phyloP scores from a whole-genome alignment of 2,329 filamentous ascomycete species.

The Aquanectria penicillioides region DNA sequence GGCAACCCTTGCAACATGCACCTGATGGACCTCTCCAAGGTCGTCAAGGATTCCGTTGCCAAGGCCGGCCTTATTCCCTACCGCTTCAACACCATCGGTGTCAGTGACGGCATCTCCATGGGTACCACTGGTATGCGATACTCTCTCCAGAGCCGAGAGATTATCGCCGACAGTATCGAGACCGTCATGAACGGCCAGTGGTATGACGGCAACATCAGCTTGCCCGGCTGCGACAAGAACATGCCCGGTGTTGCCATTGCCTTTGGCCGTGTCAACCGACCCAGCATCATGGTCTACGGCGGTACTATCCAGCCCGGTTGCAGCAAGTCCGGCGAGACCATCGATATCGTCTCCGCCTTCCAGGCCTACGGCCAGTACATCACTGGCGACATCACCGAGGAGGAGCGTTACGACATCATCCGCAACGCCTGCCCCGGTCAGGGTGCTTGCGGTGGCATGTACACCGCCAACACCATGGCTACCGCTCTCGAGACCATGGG shows the following conservation, averaged over 20 bases:
- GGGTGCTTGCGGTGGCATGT: slow-evolving; percentile 87
- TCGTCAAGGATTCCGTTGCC: slow-evolving; percentile 70
- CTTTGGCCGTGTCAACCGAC: slow-evolving; percentile 94
- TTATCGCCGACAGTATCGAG: slow-evolving; percentile 98
- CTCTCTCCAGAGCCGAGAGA: slow-evolving; percentile 91
- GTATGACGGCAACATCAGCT: slow-evolving; percentile 97
- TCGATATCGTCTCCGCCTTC: slow-evolving; percentile 98
- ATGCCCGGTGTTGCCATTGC: slow-evolving; percentile 95
- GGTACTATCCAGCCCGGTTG: slow-evolving; percentile 94
- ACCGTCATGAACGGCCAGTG: slow-evolving; percentile 99
- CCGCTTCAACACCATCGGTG: slow-evolving; percentile 99
- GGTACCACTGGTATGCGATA: slow-evolving; percentile 97
- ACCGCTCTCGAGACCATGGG: slow-evolving; percentile 92
- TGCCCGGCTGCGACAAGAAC: slow-evolving; percentile 99
- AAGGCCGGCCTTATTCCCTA: slow-evolving; percentile 87
- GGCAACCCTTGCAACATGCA: slow-evolving; percentile 99
- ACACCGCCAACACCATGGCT: slow-evolving; percentile 94
- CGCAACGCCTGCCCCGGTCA: slow-evolving; percentile 77
- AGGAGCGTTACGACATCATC: slow-evolving; percentile 94
- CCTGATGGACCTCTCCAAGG: slow-evolving; percentile 85
- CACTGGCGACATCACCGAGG: slow-evolving; percentile 88
- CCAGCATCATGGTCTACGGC: slow-evolving; percentile 97
- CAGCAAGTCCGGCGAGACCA: slow-evolving; percentile 76
- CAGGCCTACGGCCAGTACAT: slow-evolving; percentile 97
- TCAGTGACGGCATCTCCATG: slow-evolving; percentile 98